Conservation (phyloP, 2,329 filamentous ascomycete species). For the Westerdykella ornata region DNA sequence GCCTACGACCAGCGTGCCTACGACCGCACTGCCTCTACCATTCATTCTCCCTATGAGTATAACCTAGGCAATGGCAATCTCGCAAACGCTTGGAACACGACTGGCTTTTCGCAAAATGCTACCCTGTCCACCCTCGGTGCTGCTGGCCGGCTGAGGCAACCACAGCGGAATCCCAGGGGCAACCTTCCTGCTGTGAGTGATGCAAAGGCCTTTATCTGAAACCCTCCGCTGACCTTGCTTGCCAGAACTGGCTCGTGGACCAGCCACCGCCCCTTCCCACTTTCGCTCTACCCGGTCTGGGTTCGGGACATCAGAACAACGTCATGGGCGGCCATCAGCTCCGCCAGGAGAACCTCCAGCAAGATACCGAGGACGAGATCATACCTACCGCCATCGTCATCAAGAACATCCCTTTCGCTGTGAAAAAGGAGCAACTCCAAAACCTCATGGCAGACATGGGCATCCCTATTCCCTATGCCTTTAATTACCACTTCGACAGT, state of each 20-base stretch:
- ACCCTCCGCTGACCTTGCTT: slow-evolving; percentile 3
- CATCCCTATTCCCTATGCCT: slow-evolving; percentile 90
- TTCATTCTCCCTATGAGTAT: slow-evolving; percentile 61
- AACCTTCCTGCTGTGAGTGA: slow-evolving; percentile 67
- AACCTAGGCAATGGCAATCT: slow-evolving; percentile 40
- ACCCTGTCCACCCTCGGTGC: slow-evolving; percentile 55
- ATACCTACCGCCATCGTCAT: slow-evolving; percentile 98
- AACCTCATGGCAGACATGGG: slow-evolving; percentile 91
- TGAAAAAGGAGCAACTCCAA: slow-evolving; percentile 92
- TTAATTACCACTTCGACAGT: slow-evolving; percentile 99
- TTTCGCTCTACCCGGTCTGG: slow-evolving; percentile 38
- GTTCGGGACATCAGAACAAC: slow-evolving; percentile 27
- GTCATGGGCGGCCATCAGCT: slow-evolving; percentile 26
- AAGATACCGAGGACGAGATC: slow-evolving; percentile 69
- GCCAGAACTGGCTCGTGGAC: slow-evolving; percentile 56
- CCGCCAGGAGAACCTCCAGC: slow-evolving; percentile 42
- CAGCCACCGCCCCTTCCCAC: slow-evolving; percentile 40
- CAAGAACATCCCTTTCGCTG: slow-evolving; percentile 98
- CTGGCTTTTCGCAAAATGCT: slow-evolving; percentile 60
- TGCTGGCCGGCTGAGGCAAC: slow-evolving; percentile 51
- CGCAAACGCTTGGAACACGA: slow-evolving; percentile 74
- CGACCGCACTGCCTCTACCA: slow-evolving; percentile 55
- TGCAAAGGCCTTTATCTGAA: not conserved
- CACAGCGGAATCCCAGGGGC: slow-evolving; percentile 49
- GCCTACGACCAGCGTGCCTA: slow-evolving; percentile 46